Percentiles rank a stretch among this genome's conserved stretches.
Conservation (phyloP, 2,329 filamentous ascomycete species). For the Cladosporium velox region DNA sequence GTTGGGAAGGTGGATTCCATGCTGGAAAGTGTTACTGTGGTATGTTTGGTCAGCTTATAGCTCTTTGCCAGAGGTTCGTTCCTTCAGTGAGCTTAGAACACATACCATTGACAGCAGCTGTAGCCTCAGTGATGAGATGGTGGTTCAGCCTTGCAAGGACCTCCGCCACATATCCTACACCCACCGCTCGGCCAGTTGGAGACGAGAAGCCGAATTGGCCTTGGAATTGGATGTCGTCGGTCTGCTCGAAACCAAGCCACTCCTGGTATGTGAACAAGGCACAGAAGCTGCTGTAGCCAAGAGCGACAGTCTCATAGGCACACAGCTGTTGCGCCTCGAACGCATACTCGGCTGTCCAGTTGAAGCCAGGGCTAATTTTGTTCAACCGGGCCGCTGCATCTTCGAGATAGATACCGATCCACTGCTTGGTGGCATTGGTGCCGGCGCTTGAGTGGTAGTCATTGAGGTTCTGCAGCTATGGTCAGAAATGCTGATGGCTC, state of each 20-base stretch:
- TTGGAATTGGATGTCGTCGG: constrained; percentile 64
- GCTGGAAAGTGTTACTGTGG: constrained; percentile 63
- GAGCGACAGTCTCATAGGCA: constrained; percentile 74
- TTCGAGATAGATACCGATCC: constrained; percentile 65
- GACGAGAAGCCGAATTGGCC: constrained; percentile 64
- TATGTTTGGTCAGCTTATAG: neutral
- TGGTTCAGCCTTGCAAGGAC: constrained; percentile 68
- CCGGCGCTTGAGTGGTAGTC: constrained; percentile 51
- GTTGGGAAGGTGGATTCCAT: constrained; percentile 70
- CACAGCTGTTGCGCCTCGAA: constrained; percentile 72
- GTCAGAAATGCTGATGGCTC: neutral
- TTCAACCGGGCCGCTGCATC: constrained; percentile 64
- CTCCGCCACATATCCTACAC: constrained; percentile 73
- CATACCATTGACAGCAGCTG: constrained; percentile 55
- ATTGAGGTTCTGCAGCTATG: constrained; percentile 61
- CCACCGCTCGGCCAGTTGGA: constrained; percentile 68
- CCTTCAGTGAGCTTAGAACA: neutral
- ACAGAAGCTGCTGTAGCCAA: constrained; percentile 76
- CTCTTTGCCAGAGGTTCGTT: neutral
- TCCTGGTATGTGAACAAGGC: constrained; percentile 73
- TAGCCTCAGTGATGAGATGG: constrained; percentile 53
- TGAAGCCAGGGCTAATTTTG: constrained; percentile 40
- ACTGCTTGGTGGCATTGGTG: constrained; percentile 56
- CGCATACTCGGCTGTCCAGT: constrained; percentile 65
- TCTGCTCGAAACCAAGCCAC: constrained; percentile 72